Evolutionary conservation across 495 filamentous ascomycete species (phyloP).

Genomic region (Paragyromitra xinjiangensis): DNA sequence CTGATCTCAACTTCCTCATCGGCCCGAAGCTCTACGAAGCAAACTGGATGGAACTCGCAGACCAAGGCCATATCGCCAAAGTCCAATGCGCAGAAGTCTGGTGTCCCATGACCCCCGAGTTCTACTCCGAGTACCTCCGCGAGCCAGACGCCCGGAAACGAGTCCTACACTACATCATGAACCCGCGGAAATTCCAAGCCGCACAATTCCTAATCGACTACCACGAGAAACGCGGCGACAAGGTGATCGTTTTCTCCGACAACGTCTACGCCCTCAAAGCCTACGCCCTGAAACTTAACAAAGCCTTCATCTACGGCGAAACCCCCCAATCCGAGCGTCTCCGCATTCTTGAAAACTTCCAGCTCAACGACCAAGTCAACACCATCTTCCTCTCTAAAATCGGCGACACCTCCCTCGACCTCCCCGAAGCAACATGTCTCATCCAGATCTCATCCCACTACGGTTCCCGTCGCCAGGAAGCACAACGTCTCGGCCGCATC

Average conservation of each 20-base stretch:
- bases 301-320: conserved; percentile 92
- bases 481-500: conserved; percentile 92
- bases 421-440: conserved; percentile 95
- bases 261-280: conserved; percentile 92
- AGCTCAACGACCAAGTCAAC: conserved; percentile 90
- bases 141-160: conserved; percentile 73
- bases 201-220: conserved; percentile 79
- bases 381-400: conserved; percentile 99
- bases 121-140: conserved; percentile 92
- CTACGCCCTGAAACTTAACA: conserved; percentile 84
- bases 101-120: conserved; percentile 99
- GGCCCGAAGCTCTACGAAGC: conserved; percentile 98
- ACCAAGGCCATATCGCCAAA: conserved; percentile 95
- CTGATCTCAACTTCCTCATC: conserved; percentile 96
- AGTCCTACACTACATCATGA: conserved; percentile 92
- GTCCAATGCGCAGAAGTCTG: conserved; percentile 99
- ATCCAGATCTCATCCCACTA: conserved; percentile 99
- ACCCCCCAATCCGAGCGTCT: conserved; percentile 88
- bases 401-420: conserved; percentile 94
- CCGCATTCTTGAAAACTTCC: conserved; percentile 93
- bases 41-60: conserved; percentile 99
- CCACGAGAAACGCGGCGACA: conserved; percentile 95
- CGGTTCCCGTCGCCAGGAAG: conserved; percentile 95
- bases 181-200: conserved; percentile 74
- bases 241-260: conserved; percentile 98